phyloP scores from a whole-genome alignment of 2,329 filamentous ascomycete genomes.

The Scedosporium aurantiacum region DNA sequence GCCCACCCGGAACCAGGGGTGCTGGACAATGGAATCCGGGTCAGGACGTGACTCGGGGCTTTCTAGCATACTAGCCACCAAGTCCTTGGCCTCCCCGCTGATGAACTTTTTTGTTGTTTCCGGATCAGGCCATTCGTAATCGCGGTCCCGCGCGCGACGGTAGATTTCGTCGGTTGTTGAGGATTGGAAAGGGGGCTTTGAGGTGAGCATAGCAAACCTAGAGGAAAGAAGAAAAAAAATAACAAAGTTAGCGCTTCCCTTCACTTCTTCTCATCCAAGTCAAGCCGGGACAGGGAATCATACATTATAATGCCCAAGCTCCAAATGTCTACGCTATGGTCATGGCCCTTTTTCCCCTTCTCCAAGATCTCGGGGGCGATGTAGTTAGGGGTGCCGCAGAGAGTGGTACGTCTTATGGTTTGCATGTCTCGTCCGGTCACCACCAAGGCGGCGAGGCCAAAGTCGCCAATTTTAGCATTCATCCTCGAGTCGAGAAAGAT shows the following conservation, averaged over 20 bases:
- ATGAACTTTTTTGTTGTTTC: conserved; percentile 58
- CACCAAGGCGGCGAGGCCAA: conserved; percentile 83
- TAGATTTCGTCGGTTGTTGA: conserved; percentile 81
- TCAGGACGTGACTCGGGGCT: conserved; percentile 65
- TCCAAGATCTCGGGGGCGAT: conserved; percentile 94
- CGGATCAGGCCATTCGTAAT: conserved; percentile 68
- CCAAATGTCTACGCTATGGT: conserved; percentile 98
- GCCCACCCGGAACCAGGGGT: conserved; percentile 67
- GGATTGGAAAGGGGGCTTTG: conserved; percentile 93
- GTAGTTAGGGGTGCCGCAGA: conserved; percentile 97
- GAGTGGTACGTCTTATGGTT: conserved; percentile 73
- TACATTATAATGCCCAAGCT: conserved; percentile 94
- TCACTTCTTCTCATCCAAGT: conserved; percentile 9
- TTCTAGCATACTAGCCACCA: conserved; percentile 65
- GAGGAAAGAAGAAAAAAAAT: conserved; percentile 4
- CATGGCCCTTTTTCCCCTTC: conserved; percentile 87
- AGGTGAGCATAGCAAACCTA: conserved; percentile 91
- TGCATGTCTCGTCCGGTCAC: conserved; percentile 86
- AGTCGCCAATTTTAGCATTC: conserved; percentile 98
- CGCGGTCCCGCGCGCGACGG: conserved; percentile 54
- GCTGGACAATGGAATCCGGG: conserved; percentile 67
- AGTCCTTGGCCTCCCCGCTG: conserved; percentile 63
- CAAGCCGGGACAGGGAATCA: conserved; percentile 18
- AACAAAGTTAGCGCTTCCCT: not conserved
- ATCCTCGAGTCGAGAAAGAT: conserved; percentile 89